These are phyloP conservation scores for Trichosanthes truncata DNA, from an alignment of 306 rosid genomes.

Conservation along the genomic window DNA sequence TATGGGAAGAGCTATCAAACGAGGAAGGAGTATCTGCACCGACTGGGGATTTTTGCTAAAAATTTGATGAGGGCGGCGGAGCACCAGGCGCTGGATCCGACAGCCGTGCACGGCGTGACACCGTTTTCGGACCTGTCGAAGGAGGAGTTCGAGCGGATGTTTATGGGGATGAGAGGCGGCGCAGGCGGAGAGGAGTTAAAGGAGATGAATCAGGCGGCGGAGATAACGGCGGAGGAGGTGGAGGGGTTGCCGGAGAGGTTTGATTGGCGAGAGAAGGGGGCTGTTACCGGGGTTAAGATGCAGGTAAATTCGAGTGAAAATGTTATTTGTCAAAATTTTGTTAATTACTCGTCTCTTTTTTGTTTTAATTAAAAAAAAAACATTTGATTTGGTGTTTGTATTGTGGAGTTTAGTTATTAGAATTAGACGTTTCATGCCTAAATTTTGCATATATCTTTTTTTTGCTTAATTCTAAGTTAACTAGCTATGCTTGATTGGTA, in stretches of 20 bases:
- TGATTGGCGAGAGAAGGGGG: conserved; percentile 91
- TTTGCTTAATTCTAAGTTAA: no score
- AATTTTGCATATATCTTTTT: no score
- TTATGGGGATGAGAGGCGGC: conserved; percentile 43
- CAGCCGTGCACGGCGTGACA: conserved; percentile 76
- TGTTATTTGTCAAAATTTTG: no score
- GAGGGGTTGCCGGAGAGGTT: conserved; percentile 61
- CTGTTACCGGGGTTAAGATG: conserved; percentile 74
- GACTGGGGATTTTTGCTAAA: conserved; percentile 52
- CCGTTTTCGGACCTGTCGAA: conserved; percentile 63
- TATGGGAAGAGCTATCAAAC: conserved; percentile 51
- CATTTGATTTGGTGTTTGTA: no score
- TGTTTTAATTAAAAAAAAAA: no score
- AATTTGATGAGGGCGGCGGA: conserved; percentile 60
- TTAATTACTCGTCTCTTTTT: no score
- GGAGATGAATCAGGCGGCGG: conserved; percentile 12
- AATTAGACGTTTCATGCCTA: no score
- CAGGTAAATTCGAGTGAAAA: conserved; percentile 37
- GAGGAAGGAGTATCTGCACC: conserved; percentile 59
- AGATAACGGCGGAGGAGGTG: conserved; percentile 19
- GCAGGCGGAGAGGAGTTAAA: background rate
- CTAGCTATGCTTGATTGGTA: no score
- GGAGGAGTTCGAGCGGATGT: conserved; percentile 54
- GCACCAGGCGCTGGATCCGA: conserved; percentile 75
- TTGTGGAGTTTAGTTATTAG: no score